Conservation (phyloP, 306 rosid genomes). For the Sophora flavescens region DNA sequence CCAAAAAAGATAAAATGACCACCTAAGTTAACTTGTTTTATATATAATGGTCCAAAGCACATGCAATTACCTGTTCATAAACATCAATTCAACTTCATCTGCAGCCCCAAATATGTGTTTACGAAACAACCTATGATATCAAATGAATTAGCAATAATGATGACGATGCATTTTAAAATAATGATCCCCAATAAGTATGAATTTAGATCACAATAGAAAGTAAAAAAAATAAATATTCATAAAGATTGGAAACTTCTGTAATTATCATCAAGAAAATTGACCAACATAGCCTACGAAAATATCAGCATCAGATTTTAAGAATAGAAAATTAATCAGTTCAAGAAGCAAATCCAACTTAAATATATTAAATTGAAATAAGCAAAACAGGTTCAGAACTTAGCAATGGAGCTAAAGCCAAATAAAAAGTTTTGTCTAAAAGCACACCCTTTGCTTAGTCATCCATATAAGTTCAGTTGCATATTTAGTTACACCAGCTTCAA, state of each 20-base stretch:
- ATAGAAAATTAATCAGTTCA: not conserved
- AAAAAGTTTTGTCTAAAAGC: not conserved
- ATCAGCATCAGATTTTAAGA: slow-evolving; percentile 4
- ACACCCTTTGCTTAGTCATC: not conserved
- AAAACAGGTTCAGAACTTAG: not conserved
- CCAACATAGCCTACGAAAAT: not conserved
- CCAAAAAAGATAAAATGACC: slow-evolving; percentile 11
- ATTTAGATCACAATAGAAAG: not conserved
- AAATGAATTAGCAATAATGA: slow-evolving; percentile 24
- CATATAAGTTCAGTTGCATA: not conserved
- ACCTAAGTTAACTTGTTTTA: slow-evolving; percentile 32
- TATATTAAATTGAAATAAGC: slow-evolving; percentile 4
- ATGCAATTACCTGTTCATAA: slow-evolving; percentile 84
- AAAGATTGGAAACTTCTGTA: not conserved
- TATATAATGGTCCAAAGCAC: slow-evolving; percentile 28
- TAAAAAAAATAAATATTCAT: not conserved
- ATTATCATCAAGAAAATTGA: slow-evolving; percentile 17
- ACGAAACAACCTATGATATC: slow-evolving; percentile 74
- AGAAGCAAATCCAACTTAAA: not conserved
- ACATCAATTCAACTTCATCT: slow-evolving; percentile 93
- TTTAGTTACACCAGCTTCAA: not conserved
- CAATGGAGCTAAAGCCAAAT: not conserved
- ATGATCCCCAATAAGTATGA: slow-evolving; percentile 14
- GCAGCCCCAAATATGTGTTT: slow-evolving; percentile 92
- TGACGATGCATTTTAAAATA: not conserved